These are phyloP conservation scores for Umbelopsis sp. DNA, from an alignment of 192 early-diverging fungal genomes.

Conservation along the genomic window DNA sequence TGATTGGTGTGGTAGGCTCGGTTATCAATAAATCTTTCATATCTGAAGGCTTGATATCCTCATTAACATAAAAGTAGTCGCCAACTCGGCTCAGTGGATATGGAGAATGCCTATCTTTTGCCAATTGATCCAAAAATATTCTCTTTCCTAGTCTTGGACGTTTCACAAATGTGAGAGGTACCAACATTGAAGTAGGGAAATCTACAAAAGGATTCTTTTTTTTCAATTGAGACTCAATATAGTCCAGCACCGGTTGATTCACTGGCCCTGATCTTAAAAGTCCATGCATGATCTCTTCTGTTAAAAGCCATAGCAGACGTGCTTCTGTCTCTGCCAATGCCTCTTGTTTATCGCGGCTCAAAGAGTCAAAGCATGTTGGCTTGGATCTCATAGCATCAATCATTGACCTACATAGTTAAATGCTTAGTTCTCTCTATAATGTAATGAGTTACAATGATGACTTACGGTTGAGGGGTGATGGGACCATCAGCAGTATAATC, in stretches of 20 bases:
- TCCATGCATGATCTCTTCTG: slow-evolving; percentile 76
- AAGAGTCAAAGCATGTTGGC: slow-evolving; percentile 37
- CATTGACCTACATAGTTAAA: slow-evolving; percentile 24
- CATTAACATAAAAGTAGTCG: slow-evolving; percentile 56
- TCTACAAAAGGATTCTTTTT: slow-evolving; percentile 57
- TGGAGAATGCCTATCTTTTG: slow-evolving; percentile 46
- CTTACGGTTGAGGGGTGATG: slow-evolving; percentile 24
- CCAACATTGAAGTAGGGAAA: slow-evolving; percentile 55
- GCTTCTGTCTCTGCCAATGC: slow-evolving; percentile 61
- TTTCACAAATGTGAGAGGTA: slow-evolving; percentile 56
- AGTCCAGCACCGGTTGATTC: slow-evolving; percentile 46
- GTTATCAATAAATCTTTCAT: neutral
- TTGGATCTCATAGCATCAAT: slow-evolving; percentile 40
- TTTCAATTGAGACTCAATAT: slow-evolving; percentile 56
- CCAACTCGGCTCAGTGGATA: slow-evolving; percentile 53
- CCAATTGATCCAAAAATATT: slow-evolving; percentile 56
- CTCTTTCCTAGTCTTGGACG: slow-evolving; percentile 44
- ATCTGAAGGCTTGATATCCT: slow-evolving; percentile 20
- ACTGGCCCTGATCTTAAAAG: slow-evolving; percentile 63
- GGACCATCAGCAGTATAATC: slow-evolving; percentile 9
- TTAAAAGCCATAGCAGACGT: slow-evolving; percentile 63
- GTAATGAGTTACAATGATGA: neutral
- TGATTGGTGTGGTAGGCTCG: slow-evolving; percentile 3
- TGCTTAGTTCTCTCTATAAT: neutral
- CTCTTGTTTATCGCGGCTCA: slow-evolving; percentile 51